These are phyloP conservation scores for Heterococcus sp. DNA, from an alignment of 108 stramenopile genomes.

Conservation along the genomic window DNA sequence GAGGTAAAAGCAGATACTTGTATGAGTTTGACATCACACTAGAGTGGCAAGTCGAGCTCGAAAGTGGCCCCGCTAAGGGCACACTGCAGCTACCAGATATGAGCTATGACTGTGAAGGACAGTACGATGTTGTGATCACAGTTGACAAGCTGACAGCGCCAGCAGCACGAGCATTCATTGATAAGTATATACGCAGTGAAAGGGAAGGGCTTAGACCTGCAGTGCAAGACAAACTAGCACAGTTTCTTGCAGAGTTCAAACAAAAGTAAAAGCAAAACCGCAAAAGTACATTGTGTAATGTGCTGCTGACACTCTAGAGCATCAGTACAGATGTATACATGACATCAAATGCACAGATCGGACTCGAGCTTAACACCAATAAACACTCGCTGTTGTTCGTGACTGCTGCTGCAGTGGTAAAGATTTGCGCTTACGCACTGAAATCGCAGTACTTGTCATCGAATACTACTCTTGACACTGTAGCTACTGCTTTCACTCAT, in stretches of 20 bases:
- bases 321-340: too few relatives aligned
- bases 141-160: background rate
- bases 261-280: too few relatives aligned
- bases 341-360: too few relatives aligned
- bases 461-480: too few relatives aligned
- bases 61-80: background rate
- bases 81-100: background rate
- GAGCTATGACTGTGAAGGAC: background rate
- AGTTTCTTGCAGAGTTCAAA: background rate
- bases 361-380: too few relatives aligned
- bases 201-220: background rate
- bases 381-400: too few relatives aligned
- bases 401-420: too few relatives aligned
- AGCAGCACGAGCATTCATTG: background rate
- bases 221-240: background rate
- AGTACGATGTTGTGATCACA: background rate
- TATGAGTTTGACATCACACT: slow-evolving; percentile 77
- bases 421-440: too few relatives aligned
- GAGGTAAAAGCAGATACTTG: slow-evolving; percentile 87
- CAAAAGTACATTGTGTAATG: too few relatives aligned
- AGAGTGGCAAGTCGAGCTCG: background rate
- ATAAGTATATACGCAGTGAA: background rate
- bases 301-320: too few relatives aligned
- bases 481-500: too few relatives aligned
- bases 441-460: too few relatives aligned